Percentiles rank a stretch among this genome's conserved stretches.
These are phyloP conservation scores for Erythrophleum fordii DNA, from an alignment of 306 rosid genomes.

Conservation along the genomic window DNA sequence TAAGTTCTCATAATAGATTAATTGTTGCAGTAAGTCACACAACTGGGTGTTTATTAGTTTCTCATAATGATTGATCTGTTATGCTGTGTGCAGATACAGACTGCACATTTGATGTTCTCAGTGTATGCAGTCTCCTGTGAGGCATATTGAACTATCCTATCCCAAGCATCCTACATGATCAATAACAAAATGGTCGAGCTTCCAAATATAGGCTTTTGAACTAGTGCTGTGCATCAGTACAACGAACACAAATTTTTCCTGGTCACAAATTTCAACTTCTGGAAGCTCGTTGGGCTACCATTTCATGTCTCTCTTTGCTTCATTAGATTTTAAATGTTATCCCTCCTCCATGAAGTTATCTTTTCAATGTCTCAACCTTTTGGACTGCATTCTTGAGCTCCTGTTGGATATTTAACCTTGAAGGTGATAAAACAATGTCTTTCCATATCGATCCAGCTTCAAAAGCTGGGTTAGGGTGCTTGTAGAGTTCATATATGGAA, in stretches of 20 bases:
- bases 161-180: neutral
- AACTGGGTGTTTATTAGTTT: neutral
- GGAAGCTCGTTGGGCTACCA: slow-evolving; percentile 34
- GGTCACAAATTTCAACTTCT: slow-evolving; percentile 30
- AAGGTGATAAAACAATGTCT: slow-evolving; percentile 90
- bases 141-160: neutral
- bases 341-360: slow-evolving; percentile 29
- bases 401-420: slow-evolving; percentile 78
- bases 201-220: slow-evolving; percentile 23
- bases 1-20: neutral
- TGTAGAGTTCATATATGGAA: slow-evolving; percentile 82
- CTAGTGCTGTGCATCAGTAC: slow-evolving; percentile 15
- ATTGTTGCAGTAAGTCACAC: neutral
- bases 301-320: slow-evolving; percentile 3
- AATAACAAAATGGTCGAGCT: neutral
- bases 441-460: slow-evolving; percentile 89
- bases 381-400: slow-evolving; percentile 88
- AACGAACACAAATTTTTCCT: slow-evolving; percentile 26
- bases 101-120: neutral
- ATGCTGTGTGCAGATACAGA: neutral
- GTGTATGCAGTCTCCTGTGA: neutral
- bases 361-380: slow-evolving; percentile 64
- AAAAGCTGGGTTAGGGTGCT: slow-evolving; percentile 74
- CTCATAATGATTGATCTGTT: neutral
- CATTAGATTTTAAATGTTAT: neutral